Percentiles rank a stretch among this genome's conserved stretches.
phyloP scores from a whole-genome alignment of 352 stramenopile genomes.

The Phytophthora pini region DNA sequence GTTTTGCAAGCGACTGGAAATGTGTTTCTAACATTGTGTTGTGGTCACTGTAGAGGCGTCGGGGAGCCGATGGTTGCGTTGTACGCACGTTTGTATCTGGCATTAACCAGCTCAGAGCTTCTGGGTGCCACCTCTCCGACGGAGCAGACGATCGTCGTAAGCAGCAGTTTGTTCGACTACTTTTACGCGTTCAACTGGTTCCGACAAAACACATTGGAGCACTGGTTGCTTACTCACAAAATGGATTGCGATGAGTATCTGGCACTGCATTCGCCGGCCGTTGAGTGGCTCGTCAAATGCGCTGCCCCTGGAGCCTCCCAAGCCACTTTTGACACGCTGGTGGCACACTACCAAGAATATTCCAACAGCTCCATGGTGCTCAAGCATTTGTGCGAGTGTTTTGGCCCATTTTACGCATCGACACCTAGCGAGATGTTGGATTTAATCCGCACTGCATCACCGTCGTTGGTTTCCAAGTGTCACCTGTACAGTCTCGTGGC shows the following conservation, averaged over 20 bases:
- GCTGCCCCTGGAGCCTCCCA: constrained; percentile 48
- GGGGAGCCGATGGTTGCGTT: constrained; percentile 89
- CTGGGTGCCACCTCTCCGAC: constrained; percentile 46
- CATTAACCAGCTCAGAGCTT: constrained; percentile 70
- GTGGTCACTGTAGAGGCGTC: constrained; percentile 65
- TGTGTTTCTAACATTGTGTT: constrained; percentile 23
- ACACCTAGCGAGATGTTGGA: constrained; percentile 66
- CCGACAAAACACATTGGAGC: constrained; percentile 53
- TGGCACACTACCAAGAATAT: constrained; percentile 87
- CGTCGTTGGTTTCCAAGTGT: constrained; percentile 65
- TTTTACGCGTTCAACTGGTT: constrained; percentile 89
- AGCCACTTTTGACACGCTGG: constrained; percentile 65
- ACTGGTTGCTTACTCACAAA: constrained; percentile 57
- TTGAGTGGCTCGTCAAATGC: constrained; percentile 90
- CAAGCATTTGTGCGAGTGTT: constrained; percentile 84
- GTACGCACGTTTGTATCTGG: constrained; percentile 88
- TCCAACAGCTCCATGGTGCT: constrained; percentile 91
- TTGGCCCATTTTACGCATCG: constrained; percentile 68
- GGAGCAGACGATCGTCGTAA: constrained; percentile 45
- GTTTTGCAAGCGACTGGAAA: constrained; percentile 1
- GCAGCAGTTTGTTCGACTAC: constrained; percentile 90
- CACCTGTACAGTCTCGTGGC: constrained; percentile 79
- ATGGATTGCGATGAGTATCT: constrained; percentile 75
- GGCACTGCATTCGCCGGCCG: constrained; percentile 79
- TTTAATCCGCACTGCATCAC: constrained; percentile 66